These are phyloP conservation scores for Pulicaria dysenterica DNA, from an alignment of 129 eudicot genomes.

Conservation along the genomic window DNA sequence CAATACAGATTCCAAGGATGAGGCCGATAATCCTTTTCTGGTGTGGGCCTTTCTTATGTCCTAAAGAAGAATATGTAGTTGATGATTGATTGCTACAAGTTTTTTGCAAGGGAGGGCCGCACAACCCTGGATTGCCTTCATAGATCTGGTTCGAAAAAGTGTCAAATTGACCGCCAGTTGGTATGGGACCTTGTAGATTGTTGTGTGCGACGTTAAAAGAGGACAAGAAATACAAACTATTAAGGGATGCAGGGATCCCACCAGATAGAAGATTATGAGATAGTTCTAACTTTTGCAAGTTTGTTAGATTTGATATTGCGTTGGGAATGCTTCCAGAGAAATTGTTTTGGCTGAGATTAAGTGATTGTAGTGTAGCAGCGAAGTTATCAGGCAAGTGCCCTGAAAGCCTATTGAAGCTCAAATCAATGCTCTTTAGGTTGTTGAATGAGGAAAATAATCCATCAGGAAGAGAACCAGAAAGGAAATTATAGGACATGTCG, in stretches of 20 bases:
- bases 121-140: not conserved
- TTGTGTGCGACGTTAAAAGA: not conserved
- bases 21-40: not conserved
- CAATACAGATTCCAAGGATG: not conserved
- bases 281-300: not conserved
- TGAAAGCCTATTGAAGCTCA: conserved; percentile 46
- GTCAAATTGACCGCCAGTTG: not conserved
- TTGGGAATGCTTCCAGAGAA: not conserved
- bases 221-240: not conserved
- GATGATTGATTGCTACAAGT: not conserved
- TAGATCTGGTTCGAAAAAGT: not conserved
- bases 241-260: not conserved
- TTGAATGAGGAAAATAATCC: conserved; percentile 5
- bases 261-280: not conserved
- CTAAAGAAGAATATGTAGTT: not conserved
- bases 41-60: not conserved
- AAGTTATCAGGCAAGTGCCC: conserved; percentile 33
- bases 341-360: not conserved
- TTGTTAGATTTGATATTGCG: not conserved
- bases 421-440: conserved; percentile 33
- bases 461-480: conserved; percentile 43
- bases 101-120: not conserved
- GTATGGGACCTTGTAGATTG: not conserved
- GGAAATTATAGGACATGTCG: conserved; percentile 48
- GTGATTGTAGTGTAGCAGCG: conserved; percentile 9